Conservation (phyloP, 768 basidiomycete species). For the Postia placenta region DNA sequence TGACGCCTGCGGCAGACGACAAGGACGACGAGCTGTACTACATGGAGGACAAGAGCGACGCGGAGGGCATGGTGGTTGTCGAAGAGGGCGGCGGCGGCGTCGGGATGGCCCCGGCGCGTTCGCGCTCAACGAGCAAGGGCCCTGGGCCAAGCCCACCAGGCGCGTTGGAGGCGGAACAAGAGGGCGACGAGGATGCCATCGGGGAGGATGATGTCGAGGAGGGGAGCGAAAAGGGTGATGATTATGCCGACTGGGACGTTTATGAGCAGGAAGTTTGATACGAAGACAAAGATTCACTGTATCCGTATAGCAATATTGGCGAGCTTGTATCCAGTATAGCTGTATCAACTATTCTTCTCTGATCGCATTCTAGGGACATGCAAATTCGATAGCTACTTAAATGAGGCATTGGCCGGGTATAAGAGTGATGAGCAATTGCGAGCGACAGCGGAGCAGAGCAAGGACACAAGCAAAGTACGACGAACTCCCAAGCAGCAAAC, state of each 20-base stretch:
- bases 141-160: slow-evolving; percentile 15
- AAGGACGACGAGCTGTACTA: slow-evolving; percentile 48
- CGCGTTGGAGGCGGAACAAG: slow-evolving; percentile 20
- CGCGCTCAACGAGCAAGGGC: slow-evolving; percentile 11
- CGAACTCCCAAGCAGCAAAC: too few species aligned
- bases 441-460: too few species aligned
- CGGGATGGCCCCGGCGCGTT: slow-evolving; percentile 13
- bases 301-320: too few species aligned
- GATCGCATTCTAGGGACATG: too few species aligned
- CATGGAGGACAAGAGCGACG: slow-evolving; percentile 42
- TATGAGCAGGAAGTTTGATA: slow-evolving; percentile 68
- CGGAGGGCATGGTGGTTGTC: slow-evolving; percentile 30
- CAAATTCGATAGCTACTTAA: too few species aligned
- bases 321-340: too few species aligned
- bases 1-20: slow-evolving; percentile 31
- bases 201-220: slow-evolving; percentile 21
- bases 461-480: too few species aligned
- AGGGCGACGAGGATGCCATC: slow-evolving; percentile 16
- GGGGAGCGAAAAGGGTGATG: slow-evolving; percentile 36
- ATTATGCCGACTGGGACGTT: slow-evolving; percentile 38
- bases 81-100: slow-evolving; percentile 33
- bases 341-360: too few species aligned
- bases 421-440: too few species aligned
- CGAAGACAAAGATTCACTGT: neutral
- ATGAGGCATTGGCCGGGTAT: too few species aligned